phyloP scores from a whole-genome alignment of 176 grass and related monocot genomes.

The Bolboschoenus planiculmis region DNA sequence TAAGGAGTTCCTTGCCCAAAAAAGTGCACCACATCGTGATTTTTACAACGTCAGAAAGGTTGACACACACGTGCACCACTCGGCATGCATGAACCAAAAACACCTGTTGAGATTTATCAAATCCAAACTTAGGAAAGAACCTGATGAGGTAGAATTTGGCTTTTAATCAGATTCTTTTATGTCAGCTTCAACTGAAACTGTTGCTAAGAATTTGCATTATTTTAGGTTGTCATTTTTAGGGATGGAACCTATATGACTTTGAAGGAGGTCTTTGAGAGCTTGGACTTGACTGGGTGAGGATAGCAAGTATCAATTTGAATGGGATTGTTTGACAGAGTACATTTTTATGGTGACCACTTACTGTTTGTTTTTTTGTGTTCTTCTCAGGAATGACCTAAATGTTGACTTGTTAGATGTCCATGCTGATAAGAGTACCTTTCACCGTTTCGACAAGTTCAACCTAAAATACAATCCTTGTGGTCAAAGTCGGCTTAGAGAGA shows the following conservation, averaged over 20 bases:
- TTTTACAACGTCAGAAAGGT: conserved; percentile 99
- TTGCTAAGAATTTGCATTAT: conserved; percentile 20
- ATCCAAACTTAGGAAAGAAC: conserved; percentile 93
- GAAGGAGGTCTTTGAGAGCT: conserved; percentile 98
- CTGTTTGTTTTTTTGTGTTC: conserved; percentile 21
- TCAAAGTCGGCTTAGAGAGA: conserved; percentile 92
- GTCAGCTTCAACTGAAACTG: neutral
- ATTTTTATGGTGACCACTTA: neutral
- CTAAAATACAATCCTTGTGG: conserved; percentile 99
- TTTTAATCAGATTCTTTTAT: neutral
- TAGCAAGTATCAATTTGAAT: conserved; percentile 14
- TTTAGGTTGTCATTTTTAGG: conserved; percentile 97
- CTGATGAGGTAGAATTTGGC: conserved; percentile 66
- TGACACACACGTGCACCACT: conserved; percentile 99
- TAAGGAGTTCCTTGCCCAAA: conserved; percentile 95
- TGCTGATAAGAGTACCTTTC: conserved; percentile 99
- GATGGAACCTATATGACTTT: conserved; percentile 98
- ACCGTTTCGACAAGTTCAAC: conserved; percentile 99
- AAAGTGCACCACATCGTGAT: conserved; percentile 96
- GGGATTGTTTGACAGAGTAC: conserved; percentile 15
- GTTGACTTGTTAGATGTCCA: conserved; percentile 98
- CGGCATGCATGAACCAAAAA: conserved; percentile 99
- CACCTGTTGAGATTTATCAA: conserved; percentile 95
- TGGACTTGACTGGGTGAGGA: conserved; percentile 88
- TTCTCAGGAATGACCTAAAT: conserved; percentile 81